These are phyloP conservation scores for Candida glucosophila DNA, from an alignment of 1,139 yeast genomes.

Conservation along the genomic window DNA sequence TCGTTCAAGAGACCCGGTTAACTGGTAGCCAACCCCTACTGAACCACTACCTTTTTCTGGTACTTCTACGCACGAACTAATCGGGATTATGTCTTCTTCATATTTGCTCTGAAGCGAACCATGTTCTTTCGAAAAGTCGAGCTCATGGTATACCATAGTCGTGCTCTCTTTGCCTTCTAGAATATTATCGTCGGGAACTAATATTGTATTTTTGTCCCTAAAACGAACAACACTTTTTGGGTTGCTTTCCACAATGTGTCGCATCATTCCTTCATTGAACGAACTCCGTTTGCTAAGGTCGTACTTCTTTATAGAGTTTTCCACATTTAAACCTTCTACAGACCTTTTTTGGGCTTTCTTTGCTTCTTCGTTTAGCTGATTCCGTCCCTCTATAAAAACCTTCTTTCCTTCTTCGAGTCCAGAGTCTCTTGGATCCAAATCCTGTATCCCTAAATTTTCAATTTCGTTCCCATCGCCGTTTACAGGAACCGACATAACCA, in stretches of 20 bases:
- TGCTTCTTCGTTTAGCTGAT: too few relatives aligned
- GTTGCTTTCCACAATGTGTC: slow-evolving; percentile 5
- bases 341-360: too few relatives aligned
- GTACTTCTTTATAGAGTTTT: slow-evolving; percentile 3
- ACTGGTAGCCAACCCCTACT: slow-evolving; percentile 6
- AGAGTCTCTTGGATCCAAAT: too few relatives aligned
- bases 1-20: too few relatives aligned
- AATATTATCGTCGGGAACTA: slow-evolving; percentile 9
- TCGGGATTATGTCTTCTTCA: slow-evolving; percentile 11
- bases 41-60: slow-evolving; percentile 9
- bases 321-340: too few relatives aligned
- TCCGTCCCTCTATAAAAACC: too few relatives aligned
- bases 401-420: too few relatives aligned
- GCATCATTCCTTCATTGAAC: slow-evolving; percentile 6
- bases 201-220: slow-evolving; percentile 12
- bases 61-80: slow-evolving; percentile 12
- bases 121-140: background rate
- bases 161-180: slow-evolving; percentile 2
- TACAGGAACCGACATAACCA: too few relatives aligned
- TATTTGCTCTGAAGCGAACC: too few relatives aligned
- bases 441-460: too few relatives aligned
- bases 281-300: slow-evolving; percentile 3
- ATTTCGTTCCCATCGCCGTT: too few relatives aligned
- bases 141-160: slow-evolving; percentile 2
- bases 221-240: slow-evolving; percentile 12